phyloP scores from a whole-genome alignment of 306 rosid species.

The Ochetophila trinervis region DNA sequence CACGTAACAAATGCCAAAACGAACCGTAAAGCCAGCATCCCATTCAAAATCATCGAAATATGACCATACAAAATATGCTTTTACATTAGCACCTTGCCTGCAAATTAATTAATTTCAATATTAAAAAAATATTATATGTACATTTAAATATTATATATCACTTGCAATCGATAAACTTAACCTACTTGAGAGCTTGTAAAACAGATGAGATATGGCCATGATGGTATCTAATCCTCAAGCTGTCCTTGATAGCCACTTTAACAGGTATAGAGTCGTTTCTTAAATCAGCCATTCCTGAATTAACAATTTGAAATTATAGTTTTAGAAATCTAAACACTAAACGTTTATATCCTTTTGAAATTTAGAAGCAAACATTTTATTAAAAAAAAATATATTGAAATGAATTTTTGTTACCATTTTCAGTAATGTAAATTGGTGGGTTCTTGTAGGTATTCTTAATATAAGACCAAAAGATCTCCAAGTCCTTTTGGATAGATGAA shows the following conservation, averaged over 20 bases:
- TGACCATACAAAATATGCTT: slow-evolving; percentile 35
- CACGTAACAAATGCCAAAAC: slow-evolving; percentile 39
- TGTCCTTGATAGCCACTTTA: slow-evolving; percentile 37
- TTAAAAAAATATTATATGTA: background rate
- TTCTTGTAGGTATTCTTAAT: slow-evolving; percentile 10
- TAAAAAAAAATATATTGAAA: background rate
- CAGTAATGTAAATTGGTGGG: slow-evolving; percentile 3
- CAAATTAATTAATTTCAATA: no score
- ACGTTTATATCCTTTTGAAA: no score
- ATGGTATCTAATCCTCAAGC: slow-evolving; percentile 41
- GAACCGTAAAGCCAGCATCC: slow-evolving; percentile 46
- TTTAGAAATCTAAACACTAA: no score
- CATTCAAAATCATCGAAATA: slow-evolving; percentile 43
- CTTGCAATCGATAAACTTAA: background rate
- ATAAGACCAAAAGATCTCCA: background rate
- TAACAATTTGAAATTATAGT: no score
- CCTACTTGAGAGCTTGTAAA: slow-evolving; percentile 46
- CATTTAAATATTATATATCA: background rate
- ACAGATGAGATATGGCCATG: slow-evolving; percentile 35
- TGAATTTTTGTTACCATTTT: slow-evolving; percentile 2
- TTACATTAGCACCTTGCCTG: slow-evolving; percentile 31
- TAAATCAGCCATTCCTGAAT: slow-evolving; percentile 1
- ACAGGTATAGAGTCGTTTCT: slow-evolving; percentile 42
- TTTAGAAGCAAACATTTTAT: no score
- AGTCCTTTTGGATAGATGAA: slow-evolving; percentile 13